These are phyloP conservation scores for Dioscorea cayenensis DNA, from an alignment of 116 monocot species.

Conservation along the genomic window DNA sequence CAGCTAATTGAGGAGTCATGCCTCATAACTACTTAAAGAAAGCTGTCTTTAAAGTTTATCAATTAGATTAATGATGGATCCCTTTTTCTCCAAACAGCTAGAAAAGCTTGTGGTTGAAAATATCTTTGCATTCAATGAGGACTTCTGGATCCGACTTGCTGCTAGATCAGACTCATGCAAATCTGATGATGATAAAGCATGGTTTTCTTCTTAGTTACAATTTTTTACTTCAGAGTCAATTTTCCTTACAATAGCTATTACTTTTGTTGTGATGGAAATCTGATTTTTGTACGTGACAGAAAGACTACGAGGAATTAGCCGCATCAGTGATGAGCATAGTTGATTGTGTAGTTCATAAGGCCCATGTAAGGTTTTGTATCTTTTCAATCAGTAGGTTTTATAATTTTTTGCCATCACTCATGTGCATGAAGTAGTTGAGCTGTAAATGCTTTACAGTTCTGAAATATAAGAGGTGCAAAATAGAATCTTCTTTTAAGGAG, in stretches of 20 bases:
- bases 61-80: neutral
- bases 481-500: neutral
- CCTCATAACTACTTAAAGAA: neutral
- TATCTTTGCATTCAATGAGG: slow-evolving; percentile 63
- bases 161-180: slow-evolving; percentile 86
- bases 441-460: neutral
- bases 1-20: no score
- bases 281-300: slow-evolving; percentile 34
- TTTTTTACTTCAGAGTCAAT: slow-evolving; percentile 9
- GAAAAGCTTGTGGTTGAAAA: slow-evolving; percentile 93
- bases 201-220: slow-evolving; percentile 46
- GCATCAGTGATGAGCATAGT: slow-evolving; percentile 78
- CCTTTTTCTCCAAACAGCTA: slow-evolving; percentile 34
- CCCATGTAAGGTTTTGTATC: slow-evolving; percentile 40
- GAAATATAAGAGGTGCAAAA: neutral
- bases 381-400: neutral
- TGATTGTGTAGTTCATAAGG: slow-evolving; percentile 83
- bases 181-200: slow-evolving; percentile 96
- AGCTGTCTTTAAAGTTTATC: neutral
- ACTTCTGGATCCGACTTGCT: slow-evolving; percentile 90
- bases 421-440: neutral
- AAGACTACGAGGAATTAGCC: slow-evolving; percentile 93
- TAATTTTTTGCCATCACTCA: neutral
- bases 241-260: neutral
- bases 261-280: neutral